Base-by-base conservation (phyloP, 345 rosid genomes). In the Brassica cretica region DNA sequence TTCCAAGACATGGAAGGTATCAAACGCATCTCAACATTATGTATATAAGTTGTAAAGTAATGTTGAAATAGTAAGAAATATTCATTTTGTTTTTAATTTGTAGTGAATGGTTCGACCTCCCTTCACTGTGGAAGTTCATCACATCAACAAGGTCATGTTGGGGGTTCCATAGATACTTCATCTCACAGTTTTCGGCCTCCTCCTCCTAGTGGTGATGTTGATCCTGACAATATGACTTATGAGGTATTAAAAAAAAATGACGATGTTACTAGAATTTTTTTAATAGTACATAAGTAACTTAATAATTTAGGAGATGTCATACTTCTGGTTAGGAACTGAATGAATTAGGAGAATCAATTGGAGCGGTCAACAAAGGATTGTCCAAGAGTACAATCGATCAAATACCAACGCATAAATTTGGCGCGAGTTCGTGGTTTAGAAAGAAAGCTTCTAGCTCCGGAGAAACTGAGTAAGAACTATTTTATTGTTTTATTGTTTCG, bases 321-420 rank as follows among this genome's bases (percentile, higher is more conserved):
- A 62, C 24, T 5, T 46, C 15, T 25, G 16, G 6, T 63, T 51
- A 70, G 80, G 70, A 76, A 69, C 35, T 69, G 29, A 46, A n/a
- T 29, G 41, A 70, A 46, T 7, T 76, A 33, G 80, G 74, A 76
- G 64, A 69, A 2, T 76, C 80, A 7, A 70, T 76, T 2, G 80
- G 80, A 14, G 8, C 66, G 15, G 75, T 76, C 14, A 76, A 1
- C 5, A 70, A 51, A 69, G 80, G 80, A 51, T 77, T 77, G 12
- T 32, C 75, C n/a, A 64, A 77, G 27, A 15, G 1, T 62, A 51
- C 15, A 64, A 63, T 77, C 69, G 0, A 5, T 11, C 30, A 70
- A 33, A 5, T 77, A 64, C 70, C 70, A 62, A 49, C 58, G 14
- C 27, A 32, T 46, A 61, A 30, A 24, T 29, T 19, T 1, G 51